These are phyloP conservation scores for Neurospora cerealis DNA, from an alignment of 495 filamentous ascomycete genomes.

Conservation along the genomic window DNA sequence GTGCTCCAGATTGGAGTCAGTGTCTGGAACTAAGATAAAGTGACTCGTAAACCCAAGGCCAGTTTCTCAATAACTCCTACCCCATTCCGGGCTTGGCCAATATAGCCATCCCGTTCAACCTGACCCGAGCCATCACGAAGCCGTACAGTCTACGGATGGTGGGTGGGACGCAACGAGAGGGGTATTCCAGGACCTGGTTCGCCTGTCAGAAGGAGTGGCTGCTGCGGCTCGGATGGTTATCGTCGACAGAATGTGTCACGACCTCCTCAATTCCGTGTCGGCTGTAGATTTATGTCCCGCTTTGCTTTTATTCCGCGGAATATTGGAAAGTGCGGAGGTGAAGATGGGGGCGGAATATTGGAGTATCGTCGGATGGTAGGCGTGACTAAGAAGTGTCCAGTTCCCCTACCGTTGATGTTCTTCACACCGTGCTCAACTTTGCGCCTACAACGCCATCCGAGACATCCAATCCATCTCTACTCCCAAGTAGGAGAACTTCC, in stretches of 20 bases:
- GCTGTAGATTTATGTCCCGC: background rate
- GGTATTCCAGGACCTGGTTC: background rate
- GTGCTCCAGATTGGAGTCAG: background rate
- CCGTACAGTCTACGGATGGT: background rate
- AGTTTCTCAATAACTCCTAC: accelerated
- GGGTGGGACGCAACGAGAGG: background rate
- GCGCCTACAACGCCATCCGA: background rate
- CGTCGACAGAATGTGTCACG: background rate
- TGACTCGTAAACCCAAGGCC: background rate
- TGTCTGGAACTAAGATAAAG: background rate
- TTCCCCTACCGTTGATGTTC: background rate
- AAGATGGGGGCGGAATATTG: background rate
- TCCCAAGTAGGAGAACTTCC: too few species aligned
- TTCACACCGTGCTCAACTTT: background rate
- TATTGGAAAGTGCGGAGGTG: background rate
- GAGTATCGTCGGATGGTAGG: background rate
- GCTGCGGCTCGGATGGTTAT: background rate
- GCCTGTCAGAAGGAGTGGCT: background rate
- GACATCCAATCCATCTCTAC: too few species aligned
- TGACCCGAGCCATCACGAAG: background rate
- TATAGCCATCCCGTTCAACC: background rate
- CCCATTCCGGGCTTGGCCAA: background rate
- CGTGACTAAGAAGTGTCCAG: background rate
- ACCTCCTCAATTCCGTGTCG: background rate
- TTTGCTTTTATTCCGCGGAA: background rate